Percentiles rank a stretch among this genome's conserved stretches.
Conservation (phyloP, 257 asterid genomes). For the Mitragyna speciosa region DNA sequence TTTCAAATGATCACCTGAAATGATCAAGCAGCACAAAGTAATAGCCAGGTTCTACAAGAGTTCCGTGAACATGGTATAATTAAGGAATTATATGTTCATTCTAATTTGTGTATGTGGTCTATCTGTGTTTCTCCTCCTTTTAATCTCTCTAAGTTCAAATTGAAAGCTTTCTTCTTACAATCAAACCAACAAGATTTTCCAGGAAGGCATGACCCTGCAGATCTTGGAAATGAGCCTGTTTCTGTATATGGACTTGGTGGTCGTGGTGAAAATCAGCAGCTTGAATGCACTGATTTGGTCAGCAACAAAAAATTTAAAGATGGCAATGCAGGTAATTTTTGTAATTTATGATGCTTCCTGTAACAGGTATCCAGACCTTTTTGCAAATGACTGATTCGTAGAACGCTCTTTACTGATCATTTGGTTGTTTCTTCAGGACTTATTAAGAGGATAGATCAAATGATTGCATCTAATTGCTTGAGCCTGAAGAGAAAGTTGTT, state of each 20-base stretch:
- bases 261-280: slow-evolving; percentile 30
- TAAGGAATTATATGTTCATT: not conserved
- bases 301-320: slow-evolving; percentile 26
- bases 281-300: slow-evolving; percentile 19
- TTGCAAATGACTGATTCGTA: not conserved
- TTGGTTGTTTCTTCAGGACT: slow-evolving; percentile 20
- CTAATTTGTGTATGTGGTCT: not conserved
- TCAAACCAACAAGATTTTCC: not conserved
- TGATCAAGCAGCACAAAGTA: not conserved
- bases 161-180: not conserved
- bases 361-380: not conserved
- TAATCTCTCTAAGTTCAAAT: not conserved
- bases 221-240: slow-evolving; percentile 21
- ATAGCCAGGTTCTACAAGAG: not conserved
- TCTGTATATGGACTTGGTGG: slow-evolving; percentile 3
- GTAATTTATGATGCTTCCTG: not conserved
- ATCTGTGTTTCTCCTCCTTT: not conserved
- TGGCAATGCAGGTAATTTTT: slow-evolving; percentile 35
- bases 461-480: slow-evolving; percentile 6
- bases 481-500: slow-evolving; percentile 49
- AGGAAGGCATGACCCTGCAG: slow-evolving; percentile 47
- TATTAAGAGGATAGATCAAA: slow-evolving; percentile 17
- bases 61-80: not conserved
- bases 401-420: not conserved
- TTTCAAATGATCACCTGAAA: not conserved